Percentiles rank a stretch among this genome's conserved stretches.
These are phyloP conservation scores for Corylus avellana DNA, from an alignment of 306 rosid genomes.

Conservation along the genomic window DNA sequence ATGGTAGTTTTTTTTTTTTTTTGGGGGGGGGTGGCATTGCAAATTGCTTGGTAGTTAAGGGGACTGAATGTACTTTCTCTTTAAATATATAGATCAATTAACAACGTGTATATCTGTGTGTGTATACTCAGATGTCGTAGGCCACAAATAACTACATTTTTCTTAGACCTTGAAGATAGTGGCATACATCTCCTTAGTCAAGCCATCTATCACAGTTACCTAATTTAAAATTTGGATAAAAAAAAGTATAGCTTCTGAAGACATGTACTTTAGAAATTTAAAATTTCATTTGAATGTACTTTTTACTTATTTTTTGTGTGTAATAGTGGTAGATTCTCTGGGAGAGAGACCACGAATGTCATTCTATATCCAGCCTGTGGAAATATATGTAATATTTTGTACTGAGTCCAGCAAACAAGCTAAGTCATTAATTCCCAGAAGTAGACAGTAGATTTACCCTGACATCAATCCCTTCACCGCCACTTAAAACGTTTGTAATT, in stretches of 20 bases:
- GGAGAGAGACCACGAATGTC: background rate
- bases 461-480: conserved; percentile 66
- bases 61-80: too few relatives aligned
- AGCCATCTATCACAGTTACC: background rate
- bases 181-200: background rate
- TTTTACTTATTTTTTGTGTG: background rate
- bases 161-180: background rate
- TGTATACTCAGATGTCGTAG: background rate
- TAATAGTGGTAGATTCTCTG: too few relatives aligned
- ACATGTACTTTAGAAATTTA: background rate
- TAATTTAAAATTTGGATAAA: background rate
- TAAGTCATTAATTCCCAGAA: background rate
- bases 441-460: conserved; percentile 55
- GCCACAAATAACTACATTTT: background rate
- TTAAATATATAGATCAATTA: conserved; percentile 16
- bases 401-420: background rate
- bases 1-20: too few relatives aligned
- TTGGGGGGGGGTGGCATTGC: too few relatives aligned
- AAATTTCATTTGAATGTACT: background rate
- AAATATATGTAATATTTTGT: background rate
- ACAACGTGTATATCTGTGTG: conserved; percentile 4
- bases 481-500: conserved; percentile 57
- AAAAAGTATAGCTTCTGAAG: background rate
- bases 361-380: background rate
- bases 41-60: too few relatives aligned